phyloP scores from a whole-genome alignment of 1,284 basidiomycete species.

The Fomitopsis schrenkii region DNA sequence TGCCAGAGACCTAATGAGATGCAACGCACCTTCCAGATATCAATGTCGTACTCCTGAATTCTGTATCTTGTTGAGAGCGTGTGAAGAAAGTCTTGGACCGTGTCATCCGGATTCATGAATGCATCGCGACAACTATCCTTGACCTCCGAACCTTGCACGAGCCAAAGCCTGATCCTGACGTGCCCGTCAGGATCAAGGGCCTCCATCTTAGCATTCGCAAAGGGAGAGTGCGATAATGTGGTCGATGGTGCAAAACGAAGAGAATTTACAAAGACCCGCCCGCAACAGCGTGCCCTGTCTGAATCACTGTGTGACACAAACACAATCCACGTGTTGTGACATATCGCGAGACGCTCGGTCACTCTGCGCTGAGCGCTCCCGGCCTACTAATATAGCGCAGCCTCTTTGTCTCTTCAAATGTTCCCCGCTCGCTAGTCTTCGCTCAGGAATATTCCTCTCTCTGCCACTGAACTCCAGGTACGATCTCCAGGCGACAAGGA shows the following conservation, averaged over 20 bases:
- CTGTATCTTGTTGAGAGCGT: background rate
- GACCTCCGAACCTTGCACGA: background rate
- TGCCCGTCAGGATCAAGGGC: background rate
- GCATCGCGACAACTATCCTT: background rate
- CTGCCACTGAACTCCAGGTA: background rate
- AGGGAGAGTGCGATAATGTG: too few species aligned
- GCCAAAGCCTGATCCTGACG: background rate
- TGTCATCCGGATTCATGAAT: background rate
- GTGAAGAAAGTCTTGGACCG: background rate
- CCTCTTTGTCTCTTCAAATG: too few species aligned
- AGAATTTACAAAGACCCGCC: constrained; percentile 18
- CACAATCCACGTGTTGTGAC: background rate
- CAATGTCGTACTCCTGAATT: background rate
- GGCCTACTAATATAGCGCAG: background rate
- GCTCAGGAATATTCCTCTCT: too few species aligned
- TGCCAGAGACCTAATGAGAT: background rate
- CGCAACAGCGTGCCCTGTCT: too few species aligned
- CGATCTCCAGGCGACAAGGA: background rate
- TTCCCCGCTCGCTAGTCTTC: background rate
- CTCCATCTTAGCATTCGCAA: too few species aligned
- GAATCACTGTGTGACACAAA: background rate
- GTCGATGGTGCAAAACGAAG: too few species aligned
- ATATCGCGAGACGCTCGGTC: background rate
- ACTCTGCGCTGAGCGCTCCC: too few species aligned
- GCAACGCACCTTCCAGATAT: background rate